Conservation (phyloP, 2,329 filamentous ascomycete genomes). For the Acrodontium crateriforme region DNA sequence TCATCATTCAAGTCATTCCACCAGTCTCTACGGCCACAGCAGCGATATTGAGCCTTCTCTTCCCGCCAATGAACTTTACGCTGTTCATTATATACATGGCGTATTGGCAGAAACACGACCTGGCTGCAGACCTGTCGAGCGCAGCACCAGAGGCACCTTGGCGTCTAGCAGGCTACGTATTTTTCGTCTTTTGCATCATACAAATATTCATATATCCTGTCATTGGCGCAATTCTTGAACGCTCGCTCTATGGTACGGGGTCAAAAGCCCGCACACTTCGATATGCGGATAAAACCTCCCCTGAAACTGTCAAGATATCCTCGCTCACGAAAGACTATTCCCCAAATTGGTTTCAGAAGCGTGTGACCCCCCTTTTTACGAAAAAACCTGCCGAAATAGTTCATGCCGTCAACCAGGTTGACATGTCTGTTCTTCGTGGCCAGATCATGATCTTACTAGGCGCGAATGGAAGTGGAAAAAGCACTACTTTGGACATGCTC, state of each 20-base stretch:
- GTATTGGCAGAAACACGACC: constrained; percentile 53
- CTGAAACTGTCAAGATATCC: constrained; percentile 52
- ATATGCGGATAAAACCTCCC: constrained; percentile 12
- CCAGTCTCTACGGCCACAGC: constrained; percentile 50
- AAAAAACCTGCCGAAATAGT: constrained; percentile 49
- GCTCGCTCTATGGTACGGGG: constrained; percentile 60
- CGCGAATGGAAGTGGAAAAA: constrained; percentile 83
- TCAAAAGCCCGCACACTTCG: constrained; percentile 37
- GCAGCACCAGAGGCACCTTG: constrained; percentile 45
- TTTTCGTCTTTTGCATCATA: constrained; percentile 64
- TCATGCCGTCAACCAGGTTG: constrained; percentile 63
- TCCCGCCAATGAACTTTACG: constrained; percentile 78
- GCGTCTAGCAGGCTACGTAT: constrained; percentile 55
- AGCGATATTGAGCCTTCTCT: constrained; percentile 57
- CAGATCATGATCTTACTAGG: constrained; percentile 79
- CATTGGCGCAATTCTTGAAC: constrained; percentile 61
- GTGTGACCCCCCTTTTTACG: constrained; percentile 32
- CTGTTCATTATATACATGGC: constrained; percentile 70
- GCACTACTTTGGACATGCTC: constrained; percentile 77
- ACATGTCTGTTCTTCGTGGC: constrained; percentile 56
- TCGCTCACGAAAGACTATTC: constrained; percentile 67
- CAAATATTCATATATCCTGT: constrained; percentile 69
- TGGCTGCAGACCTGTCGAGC: constrained; percentile 46
- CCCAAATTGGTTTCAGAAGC: constrained; percentile 45
- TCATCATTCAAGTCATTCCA: constrained; percentile 64